Base-by-base conservation (phyloP, 768 basidiomycete genomes). In the Serendipita sp. region DNA sequence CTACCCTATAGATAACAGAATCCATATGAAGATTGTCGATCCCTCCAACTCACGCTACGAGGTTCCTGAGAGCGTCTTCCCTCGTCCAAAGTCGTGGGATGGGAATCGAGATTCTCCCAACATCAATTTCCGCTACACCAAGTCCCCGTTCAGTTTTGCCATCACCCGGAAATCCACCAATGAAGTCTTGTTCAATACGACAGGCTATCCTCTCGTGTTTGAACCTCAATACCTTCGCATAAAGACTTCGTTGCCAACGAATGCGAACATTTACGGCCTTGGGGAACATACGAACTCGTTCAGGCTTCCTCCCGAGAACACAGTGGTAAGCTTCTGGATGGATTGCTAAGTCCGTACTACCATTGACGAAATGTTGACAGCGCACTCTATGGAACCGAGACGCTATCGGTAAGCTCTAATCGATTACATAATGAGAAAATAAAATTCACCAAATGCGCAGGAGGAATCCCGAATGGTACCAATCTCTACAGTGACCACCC, bases 141-240 rank as follows among this genome's bases (percentile, higher is more conserved):
- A 63, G 5, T 44, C 67, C 7, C 73, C 74, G 0, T 75, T 74
- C 67, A 69, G 67, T 8, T 73, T 73, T 56, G 70, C 70, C 69
- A 68, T 74, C 64, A 71, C 72, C 5, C 67, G 73, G 5, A 67
- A 66, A 11, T 53, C 64, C 3, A 64, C 63, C 16, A 67, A 67
- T 34, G 70, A 69, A 5, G 46, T 70, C 63, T 28, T 73, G 63
- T 73, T 73, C 63, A 71, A 74, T 58, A 72, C 72, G 3, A 35
- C 45, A 24, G 83, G 79, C 0, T 86, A 88, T 65, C 81, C 83
- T 0, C 75, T 91, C 10, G 80, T 91, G 11, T 90, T 90, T 69
- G 88, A 90, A 68, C 83, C 90, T 67, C 85, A 86, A 69, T 90
- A 89, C 70, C 78, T 91, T 24, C 86, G 89, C 78, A 82, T 83